phyloP scores from a whole-genome alignment of 768 basidiomycete genomes.

The Candolleomyces efflorescens region DNA sequence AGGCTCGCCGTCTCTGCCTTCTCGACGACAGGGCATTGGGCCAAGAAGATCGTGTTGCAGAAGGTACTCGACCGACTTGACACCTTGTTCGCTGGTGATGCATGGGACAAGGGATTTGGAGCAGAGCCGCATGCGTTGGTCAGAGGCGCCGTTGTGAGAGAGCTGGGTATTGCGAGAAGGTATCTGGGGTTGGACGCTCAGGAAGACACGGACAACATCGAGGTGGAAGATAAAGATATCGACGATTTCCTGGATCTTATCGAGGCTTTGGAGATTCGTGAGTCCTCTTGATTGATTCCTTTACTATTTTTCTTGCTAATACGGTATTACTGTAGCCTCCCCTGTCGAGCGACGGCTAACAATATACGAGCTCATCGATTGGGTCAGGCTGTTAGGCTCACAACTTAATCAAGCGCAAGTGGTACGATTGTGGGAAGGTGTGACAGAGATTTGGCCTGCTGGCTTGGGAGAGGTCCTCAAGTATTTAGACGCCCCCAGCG shows the following conservation, averaged over 20 bases:
- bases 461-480: conserved; percentile 37
- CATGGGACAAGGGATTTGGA: neutral
- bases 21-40: conserved; percentile 17
- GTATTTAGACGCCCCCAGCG: neutral
- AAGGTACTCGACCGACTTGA: neutral
- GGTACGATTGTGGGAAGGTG: conserved; percentile 30
- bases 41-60: neutral
- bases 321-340: conserved; percentile 29
- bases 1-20: conserved; percentile 46
- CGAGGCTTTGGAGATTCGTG: conserved; percentile 43
- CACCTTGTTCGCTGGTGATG: neutral
- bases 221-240: conserved; percentile 20
- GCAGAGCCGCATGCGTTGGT: conserved; percentile 10
- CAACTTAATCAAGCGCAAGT: conserved; percentile 33
- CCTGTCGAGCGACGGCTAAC: conserved; percentile 27
- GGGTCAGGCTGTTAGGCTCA: conserved; percentile 46
- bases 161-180: neutral
- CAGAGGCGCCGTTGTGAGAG: conserved; percentile 5
- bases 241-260: conserved; percentile 41
- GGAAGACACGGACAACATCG: neutral
- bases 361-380: conserved; percentile 64
- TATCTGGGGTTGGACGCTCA: neutral
- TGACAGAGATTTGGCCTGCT: conserved; percentile 38
- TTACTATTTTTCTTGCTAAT: neutral
- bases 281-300: conserved; percentile 18